Evolutionary conservation across 1,139 yeast species (phyloP).

Genomic region (Candida anutae): DNA sequence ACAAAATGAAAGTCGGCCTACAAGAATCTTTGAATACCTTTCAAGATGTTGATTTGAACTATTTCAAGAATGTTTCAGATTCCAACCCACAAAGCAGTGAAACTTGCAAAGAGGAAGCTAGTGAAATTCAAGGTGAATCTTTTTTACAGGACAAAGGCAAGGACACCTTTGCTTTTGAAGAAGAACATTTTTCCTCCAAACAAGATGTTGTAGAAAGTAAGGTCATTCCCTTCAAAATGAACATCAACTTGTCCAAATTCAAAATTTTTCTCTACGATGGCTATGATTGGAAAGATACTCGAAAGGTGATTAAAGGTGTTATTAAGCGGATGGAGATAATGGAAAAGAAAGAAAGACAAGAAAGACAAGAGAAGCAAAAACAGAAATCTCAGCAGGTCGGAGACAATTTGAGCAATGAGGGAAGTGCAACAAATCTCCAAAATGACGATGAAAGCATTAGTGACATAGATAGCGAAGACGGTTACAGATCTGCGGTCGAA

Average conservation of each 20-base stretch:
- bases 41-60: slow-evolving; percentile 36
- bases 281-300: slow-evolving; percentile 82
- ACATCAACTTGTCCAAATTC: slow-evolving; percentile 29
- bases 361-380: slow-evolving; percentile 1
- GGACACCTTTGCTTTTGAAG: slow-evolving; percentile 17
- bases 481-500: slow-evolving; percentile 42
- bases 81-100: slow-evolving; percentile 1
- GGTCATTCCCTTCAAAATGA: slow-evolving; percentile 23
- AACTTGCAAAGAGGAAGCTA: too few relatives aligned
- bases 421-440: not conserved
- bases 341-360: slow-evolving; percentile 13
- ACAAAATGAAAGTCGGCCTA: slow-evolving; percentile 40
- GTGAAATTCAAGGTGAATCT: too few relatives aligned
- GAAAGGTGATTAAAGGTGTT: slow-evolving; percentile 56
- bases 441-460: slow-evolving; percentile 10
- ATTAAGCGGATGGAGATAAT: slow-evolving; percentile 48
- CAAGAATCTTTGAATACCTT: slow-evolving; percentile 38
- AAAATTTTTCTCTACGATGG: slow-evolving; percentile 73
- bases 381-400: not conserved
- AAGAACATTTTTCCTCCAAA: slow-evolving; percentile 36
- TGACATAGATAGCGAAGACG: slow-evolving; percentile 12
- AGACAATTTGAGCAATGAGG: not conserved
- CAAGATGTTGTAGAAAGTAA: slow-evolving; percentile 2
- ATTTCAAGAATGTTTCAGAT: slow-evolving; percentile 9
- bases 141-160: not conserved